Percentiles rank a stretch among this genome's conserved stretches.
Evolutionary conservation across 2,329 filamentous ascomycete species (phyloP).

Genomic region (Aspergillus sp.): DNA sequence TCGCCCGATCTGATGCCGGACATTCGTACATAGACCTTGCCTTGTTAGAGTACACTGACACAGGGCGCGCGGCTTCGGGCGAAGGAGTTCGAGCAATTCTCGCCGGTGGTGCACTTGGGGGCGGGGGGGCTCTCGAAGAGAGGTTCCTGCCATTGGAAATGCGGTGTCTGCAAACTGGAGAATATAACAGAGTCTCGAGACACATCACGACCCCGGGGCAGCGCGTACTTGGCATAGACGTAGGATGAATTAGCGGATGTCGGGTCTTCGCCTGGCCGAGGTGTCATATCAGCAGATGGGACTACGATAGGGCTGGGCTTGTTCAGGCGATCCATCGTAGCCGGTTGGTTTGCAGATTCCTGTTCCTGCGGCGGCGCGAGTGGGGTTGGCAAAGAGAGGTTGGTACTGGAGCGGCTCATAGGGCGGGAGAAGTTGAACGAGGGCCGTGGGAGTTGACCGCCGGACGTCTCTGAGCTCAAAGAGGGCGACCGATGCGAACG

Average conservation of each 20-base stretch:
- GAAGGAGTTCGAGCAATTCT: slow-evolving; percentile 27
- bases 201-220: slow-evolving; percentile 77
- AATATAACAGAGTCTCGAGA: slow-evolving; percentile 63
- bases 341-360: slow-evolving; percentile 34
- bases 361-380: slow-evolving; percentile 24
- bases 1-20: slow-evolving; percentile 12
- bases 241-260: slow-evolving; percentile 63
- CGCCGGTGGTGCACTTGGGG: slow-evolving; percentile 19
- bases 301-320: slow-evolving; percentile 31
- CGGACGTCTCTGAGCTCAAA: slow-evolving; percentile 73
- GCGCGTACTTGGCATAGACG: slow-evolving; percentile 76
- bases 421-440: slow-evolving; percentile 94
- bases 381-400: slow-evolving; percentile 28
- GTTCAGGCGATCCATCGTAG: slow-evolving; percentile 21
- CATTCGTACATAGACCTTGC: slow-evolving; percentile 25
- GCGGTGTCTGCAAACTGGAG: slow-evolving; percentile 49
- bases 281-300: slow-evolving; percentile 16
- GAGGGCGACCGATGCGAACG: slow-evolving; percentile 74
- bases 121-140: slow-evolving; percentile 37
- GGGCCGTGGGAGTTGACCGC: slow-evolving; percentile 59
- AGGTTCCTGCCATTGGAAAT: slow-evolving; percentile 63
- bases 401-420: slow-evolving; percentile 57
- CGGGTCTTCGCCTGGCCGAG: slow-evolving; percentile 21
- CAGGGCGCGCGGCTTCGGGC: slow-evolving; percentile 18
- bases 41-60: slow-evolving; percentile 19